Conservation (phyloP, 2,329 filamentous ascomycete genomes). For the Neofusicoccum ribis region DNA sequence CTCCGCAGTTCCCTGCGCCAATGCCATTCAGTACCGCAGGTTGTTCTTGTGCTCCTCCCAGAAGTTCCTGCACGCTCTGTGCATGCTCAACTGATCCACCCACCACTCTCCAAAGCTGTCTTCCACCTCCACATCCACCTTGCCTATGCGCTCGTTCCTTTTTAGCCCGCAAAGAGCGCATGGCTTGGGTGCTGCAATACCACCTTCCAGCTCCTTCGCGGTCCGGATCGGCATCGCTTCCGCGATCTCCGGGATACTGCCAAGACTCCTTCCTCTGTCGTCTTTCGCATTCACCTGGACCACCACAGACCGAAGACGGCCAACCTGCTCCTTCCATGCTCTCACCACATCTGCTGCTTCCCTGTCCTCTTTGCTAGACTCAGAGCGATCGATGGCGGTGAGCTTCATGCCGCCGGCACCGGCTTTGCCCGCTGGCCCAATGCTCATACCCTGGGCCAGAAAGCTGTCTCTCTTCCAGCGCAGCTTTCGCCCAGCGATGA, state of each 20-base stretch:
- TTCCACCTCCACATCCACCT: slow-evolving; percentile 73
- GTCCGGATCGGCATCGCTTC: slow-evolving; percentile 68
- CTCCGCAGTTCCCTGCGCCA: neutral
- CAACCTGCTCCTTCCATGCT: slow-evolving; percentile 74
- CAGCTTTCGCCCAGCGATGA: slow-evolving; percentile 80
- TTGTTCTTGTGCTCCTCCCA: slow-evolving; percentile 76
- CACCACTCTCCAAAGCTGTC: slow-evolving; percentile 98
- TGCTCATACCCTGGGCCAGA: slow-evolving; percentile 83
- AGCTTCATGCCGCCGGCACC: slow-evolving; percentile 91
- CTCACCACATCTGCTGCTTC: slow-evolving; percentile 77
- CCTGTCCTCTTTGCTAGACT: slow-evolving; percentile 79
- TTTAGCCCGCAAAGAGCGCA: slow-evolving; percentile 88
- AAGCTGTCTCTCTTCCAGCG: slow-evolving; percentile 90
- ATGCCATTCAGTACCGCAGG: slow-evolving; percentile 48
- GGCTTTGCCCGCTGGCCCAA: slow-evolving; percentile 70
- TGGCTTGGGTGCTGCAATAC: slow-evolving; percentile 68
- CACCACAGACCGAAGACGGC: slow-evolving; percentile 72
- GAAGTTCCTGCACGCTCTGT: slow-evolving; percentile 83
- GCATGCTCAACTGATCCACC: slow-evolving; percentile 65
- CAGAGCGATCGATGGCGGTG: slow-evolving; percentile 77
- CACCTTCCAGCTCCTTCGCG: slow-evolving; percentile 63
- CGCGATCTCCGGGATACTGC: slow-evolving; percentile 66
- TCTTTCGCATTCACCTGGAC: slow-evolving; percentile 9
- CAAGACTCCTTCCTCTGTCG: slow-evolving; percentile 33
- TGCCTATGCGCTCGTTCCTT: slow-evolving; percentile 77